Base-by-base conservation (phyloP, 2,329 filamentous ascomycete species). In the Claviceps monticola region DNA sequence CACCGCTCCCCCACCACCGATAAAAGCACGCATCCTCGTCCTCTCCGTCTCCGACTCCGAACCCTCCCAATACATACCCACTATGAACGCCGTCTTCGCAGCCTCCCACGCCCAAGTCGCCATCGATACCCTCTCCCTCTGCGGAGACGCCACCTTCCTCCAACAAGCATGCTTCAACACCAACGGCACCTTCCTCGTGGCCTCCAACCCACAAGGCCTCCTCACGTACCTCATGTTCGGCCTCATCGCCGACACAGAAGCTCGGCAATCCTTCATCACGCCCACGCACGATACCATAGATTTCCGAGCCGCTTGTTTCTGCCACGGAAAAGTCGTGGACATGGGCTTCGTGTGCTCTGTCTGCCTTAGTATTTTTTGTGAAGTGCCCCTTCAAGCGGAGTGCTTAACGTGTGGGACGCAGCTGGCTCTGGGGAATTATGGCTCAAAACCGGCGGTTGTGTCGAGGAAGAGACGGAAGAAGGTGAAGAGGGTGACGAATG, bases 51-150 rank as follows among this genome's bases (percentile, higher is more conserved):
- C 88, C 46, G 88, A 88, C 62, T 76, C 78, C 43, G 86, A 91
- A 60, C 80, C 95, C 0, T 82, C 89, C 5, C 86, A 97, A 67
- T 98, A 98, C 71, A 98, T 98, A 52, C 86, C 91, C 0, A 93
- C 95, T 59, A 98, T 98, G 93, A 98, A 98, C 70, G 81, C 85
- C 60, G 95, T 97, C 55, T 98, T 98, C 68, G 93, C 93, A 2
- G 93, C 91, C 54, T 87, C 95, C 62, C 83, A 91, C 57, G 78
- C 89, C 51, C 80, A 81, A 59, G 88, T 98, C 56, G 87, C 90
- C 23, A 89, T 98, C 61, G 93, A 98, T 66, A 91, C 95, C 37
- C 78, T 95, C 55, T 86, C 94, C 58, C 75, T 98, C 13, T 82
- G 84, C 43, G 88, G 88, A 21, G 81, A 88, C 59, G 88, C 91